phyloP scores from a whole-genome alignment of 2,329 filamentous ascomycete genomes.

The Fusarium subglutinans region DNA sequence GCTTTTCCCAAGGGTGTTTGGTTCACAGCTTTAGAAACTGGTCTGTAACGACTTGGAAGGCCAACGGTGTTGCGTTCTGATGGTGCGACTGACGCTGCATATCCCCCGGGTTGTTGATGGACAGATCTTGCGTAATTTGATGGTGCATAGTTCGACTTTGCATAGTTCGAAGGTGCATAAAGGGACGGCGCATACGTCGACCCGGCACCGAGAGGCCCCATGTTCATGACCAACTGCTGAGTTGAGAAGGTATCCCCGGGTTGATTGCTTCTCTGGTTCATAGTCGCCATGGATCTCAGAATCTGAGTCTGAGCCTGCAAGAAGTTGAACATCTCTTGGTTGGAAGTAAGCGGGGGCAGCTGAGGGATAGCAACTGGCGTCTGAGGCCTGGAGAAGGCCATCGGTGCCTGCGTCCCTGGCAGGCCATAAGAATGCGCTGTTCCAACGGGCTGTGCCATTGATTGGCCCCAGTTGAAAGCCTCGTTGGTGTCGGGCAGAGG shows the following conservation, averaged over 20 bases:
- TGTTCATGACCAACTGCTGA: neutral
- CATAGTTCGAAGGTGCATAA: constrained; percentile 1
- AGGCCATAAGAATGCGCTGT: neutral
- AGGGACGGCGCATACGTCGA: neutral
- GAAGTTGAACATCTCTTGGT: constrained; percentile 9
- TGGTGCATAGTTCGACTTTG: constrained; percentile 3
- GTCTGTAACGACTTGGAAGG: constrained; percentile 26
- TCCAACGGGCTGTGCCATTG: neutral
- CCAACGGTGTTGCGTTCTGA: constrained; percentile 28
- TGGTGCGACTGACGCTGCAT: constrained; percentile 20
- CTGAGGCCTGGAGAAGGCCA: constrained; percentile 3
- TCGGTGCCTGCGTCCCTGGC: neutral
- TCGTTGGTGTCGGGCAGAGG: constrained; percentile 15
- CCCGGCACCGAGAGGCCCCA: neutral
- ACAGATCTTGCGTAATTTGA: constrained; percentile 15
- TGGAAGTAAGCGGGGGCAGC: neutral
- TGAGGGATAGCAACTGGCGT: constrained; percentile 10
- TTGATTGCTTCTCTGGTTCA: neutral
- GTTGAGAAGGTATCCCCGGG: neutral
- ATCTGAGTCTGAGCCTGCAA: constrained; percentile 22
- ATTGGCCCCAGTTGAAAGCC: constrained; percentile 9
- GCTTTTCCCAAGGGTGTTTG: neutral
- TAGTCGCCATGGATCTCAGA: constrained; percentile 7
- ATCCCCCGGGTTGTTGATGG: neutral
- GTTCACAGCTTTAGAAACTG: constrained; percentile 12